These are phyloP conservation scores for Boletales sp. DNA, from an alignment of 768 basidiomycete genomes.

Conservation along the genomic window DNA sequence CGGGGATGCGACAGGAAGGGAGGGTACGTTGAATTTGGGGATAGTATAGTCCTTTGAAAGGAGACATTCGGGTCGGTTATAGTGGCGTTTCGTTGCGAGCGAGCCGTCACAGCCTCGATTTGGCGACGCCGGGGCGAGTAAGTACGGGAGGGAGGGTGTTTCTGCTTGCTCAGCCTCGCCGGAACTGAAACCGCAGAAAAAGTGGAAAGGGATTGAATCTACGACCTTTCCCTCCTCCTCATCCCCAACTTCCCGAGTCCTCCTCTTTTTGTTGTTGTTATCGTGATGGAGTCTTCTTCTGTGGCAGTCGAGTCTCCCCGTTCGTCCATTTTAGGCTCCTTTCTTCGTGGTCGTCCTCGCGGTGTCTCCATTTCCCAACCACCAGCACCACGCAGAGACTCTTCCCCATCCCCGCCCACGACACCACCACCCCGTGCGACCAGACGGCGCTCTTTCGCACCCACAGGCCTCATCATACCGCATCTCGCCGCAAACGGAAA, in stretches of 20 bases:
- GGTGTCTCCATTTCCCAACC: conserved; percentile 60
- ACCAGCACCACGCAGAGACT: conserved; percentile 21
- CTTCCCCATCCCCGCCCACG: conserved; percentile 43
- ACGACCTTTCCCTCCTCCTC: background rate
- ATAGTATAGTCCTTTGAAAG: too few relatives aligned
- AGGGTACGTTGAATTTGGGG: background rate
- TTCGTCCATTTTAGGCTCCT: conserved; percentile 64
- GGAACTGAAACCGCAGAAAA: conserved; percentile 8
- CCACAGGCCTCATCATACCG: conserved; percentile 32
- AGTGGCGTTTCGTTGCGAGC: background rate
- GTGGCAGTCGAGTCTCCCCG: conserved; percentile 36
- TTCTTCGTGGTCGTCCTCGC: conserved; percentile 66
- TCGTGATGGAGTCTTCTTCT: background rate
- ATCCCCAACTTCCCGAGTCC: background rate
- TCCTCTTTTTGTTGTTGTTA: background rate
- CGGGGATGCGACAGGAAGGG: too few relatives aligned
- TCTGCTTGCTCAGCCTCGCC: conserved; percentile 10
- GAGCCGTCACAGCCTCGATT: conserved; percentile 13
- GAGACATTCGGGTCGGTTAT: background rate
- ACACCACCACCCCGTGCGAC: conserved; percentile 37
- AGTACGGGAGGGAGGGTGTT: background rate
- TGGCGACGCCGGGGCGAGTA: background rate
- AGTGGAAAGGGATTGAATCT: conserved; percentile 1
- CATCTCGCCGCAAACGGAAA: conserved; percentile 31
- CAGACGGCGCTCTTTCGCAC: conserved; percentile 40